Evolutionary conservation across 2,329 filamentous ascomycete species (phyloP), one percentile per base, ranked within the genome.

Genomic region (Sordariomycetes sp.): DNA sequence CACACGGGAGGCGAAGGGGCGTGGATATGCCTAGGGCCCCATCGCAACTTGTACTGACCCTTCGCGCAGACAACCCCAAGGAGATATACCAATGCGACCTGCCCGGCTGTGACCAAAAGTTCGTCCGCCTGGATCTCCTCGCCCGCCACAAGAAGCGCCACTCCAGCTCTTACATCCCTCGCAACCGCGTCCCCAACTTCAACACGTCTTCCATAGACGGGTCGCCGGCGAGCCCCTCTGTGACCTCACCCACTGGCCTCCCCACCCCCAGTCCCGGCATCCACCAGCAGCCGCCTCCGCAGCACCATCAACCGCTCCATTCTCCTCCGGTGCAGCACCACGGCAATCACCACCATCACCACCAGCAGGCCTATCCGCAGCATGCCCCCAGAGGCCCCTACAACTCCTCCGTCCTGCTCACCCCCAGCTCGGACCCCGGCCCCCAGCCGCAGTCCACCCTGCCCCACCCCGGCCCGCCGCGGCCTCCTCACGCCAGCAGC

Each of bases 1-100:
- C 28, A 8, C 28, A 32, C 8, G 28, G 28, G 4, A 32, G 8
- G 28, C 4, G 28, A 32, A 32, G 28, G 28, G 8, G 8, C 28
- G 28, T 4, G 28, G 28, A 32, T 32, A 32, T 4, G 28, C 28
- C 28, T 8, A 32, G 28, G 8, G 28, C 28, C 4, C 20, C 46
- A 2, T 50, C 12, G 22, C 24, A 20, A 6, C 37, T 50, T 5
- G 10, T 51, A 48, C 12, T 50, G 46, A 50, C 46, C 22, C 46
- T 37, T 24, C 8, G 14, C n/a, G 32, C 63, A 90, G 88, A 94
- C 72, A 83, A 83, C 52, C 88, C 89, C 34, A 90, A 89, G 71
- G 86, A 89, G 66, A 90, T 92, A 63, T 92, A 87, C 70, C 76
- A 77, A 59, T 94, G 89, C 74, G 86, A 91, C 69, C 83, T 88